Percentiles rank a stretch among this genome's conserved stretches.
Conservation (phyloP, 768 basidiomycete species). For the Tylopilus plumbeoviolaceoides region DNA sequence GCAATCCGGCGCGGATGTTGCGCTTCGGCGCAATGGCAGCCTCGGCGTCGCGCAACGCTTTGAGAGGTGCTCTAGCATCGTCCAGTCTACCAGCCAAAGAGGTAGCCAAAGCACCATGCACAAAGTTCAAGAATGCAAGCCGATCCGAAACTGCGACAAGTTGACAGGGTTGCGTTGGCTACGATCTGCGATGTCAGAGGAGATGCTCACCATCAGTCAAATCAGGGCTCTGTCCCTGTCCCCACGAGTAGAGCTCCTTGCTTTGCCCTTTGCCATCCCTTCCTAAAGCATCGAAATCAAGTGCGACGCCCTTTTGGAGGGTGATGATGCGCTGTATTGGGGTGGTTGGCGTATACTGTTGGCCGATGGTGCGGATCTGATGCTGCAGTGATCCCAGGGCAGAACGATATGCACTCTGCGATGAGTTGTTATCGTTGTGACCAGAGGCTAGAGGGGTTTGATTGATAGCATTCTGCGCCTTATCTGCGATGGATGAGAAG, state of each 20-base stretch:
- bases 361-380: conserved; percentile 67
- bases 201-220: conserved; percentile 64
- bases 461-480: conserved; percentile 69
- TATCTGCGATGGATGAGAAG: conserved; percentile 65
- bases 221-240: conserved; percentile 66
- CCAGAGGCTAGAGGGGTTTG: conserved; percentile 51
- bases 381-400: conserved; percentile 63
- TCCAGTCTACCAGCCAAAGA: conserved; percentile 62
- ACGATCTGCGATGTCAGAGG: not conserved
- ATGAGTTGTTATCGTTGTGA: conserved; percentile 41
- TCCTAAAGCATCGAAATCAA: conserved; percentile 65
- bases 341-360: conserved; percentile 67
- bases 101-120: conserved; percentile 62
- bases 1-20: conserved; percentile 52
- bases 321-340: conserved; percentile 81
- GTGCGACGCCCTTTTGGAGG: conserved; percentile 67
- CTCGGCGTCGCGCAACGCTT: conserved; percentile 72
- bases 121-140: conserved; percentile 76
- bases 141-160: conserved; percentile 67
- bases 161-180: not conserved
- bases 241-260: conserved; percentile 86
- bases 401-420: conserved; percentile 42
- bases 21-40: conserved; percentile 55
- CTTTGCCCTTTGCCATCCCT: conserved; percentile 68
- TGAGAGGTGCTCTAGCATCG: conserved; percentile 59